These are phyloP conservation scores for Trametes coccinea DNA, from an alignment of 768 basidiomycete species.

Conservation along the genomic window DNA sequence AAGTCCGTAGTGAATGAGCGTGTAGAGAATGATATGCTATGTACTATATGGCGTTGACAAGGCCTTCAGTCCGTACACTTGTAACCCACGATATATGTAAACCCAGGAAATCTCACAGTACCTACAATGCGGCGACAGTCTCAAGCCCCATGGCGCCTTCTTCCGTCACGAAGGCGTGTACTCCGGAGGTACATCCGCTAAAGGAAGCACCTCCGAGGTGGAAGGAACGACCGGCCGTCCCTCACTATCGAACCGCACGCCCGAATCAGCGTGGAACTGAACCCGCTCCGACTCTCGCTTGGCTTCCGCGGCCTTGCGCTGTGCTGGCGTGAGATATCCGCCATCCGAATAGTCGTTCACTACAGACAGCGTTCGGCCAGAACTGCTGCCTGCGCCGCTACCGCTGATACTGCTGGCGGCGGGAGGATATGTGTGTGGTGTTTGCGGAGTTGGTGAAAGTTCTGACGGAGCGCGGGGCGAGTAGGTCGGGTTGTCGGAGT, in stretches of 20 bases:
- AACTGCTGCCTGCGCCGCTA: constrained; percentile 2
- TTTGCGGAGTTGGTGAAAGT: neutral
- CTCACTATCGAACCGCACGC: constrained; percentile 23
- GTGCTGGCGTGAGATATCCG: constrained; percentile 15
- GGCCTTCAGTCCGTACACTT: too few species aligned
- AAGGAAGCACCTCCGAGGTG: neutral
- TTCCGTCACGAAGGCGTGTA: constrained; percentile 14
- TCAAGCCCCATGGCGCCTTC: neutral
- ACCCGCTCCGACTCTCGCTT: neutral
- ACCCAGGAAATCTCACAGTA: neutral
- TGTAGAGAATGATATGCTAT: neutral
- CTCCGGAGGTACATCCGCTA: constrained; percentile 17
- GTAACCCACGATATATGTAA: too few species aligned
- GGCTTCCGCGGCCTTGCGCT: constrained; percentile 24
- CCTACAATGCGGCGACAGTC: neutral
- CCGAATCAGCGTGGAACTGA: constrained; percentile 26
- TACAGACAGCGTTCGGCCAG: constrained; percentile 14
- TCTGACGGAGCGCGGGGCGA: neutral
- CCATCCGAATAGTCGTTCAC: constrained; percentile 7
- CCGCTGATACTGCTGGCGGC: constrained; percentile 4
- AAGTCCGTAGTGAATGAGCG: constrained; percentile 2
- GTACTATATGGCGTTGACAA: too few species aligned
- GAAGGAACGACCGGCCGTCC: constrained; percentile 6
- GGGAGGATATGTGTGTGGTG: constrained; percentile 14
- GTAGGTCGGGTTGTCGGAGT: constrained; percentile 1